Evolutionary conservation across 495 filamentous ascomycete genomes (phyloP).

Genomic region (Cercophora newfieldiana): DNA sequence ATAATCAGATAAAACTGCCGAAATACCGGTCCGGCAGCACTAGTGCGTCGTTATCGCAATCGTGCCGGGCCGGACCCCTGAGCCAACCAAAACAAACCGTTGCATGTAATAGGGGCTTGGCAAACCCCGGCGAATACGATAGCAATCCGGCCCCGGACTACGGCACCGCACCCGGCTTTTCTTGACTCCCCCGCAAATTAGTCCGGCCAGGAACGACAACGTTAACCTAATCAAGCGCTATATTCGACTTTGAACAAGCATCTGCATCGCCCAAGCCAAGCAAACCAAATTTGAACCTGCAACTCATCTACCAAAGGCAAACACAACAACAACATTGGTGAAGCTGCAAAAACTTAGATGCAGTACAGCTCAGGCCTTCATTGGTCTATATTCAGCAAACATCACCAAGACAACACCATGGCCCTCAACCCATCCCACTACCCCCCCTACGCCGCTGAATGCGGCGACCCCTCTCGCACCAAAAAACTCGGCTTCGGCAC

Average conservation of each 20-base stretch:
- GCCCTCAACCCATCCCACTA: background rate
- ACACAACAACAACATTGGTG: background rate
- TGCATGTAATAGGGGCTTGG: background rate
- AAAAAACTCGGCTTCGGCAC: slow-evolving; percentile 1
- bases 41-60: background rate
- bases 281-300: too few species aligned
- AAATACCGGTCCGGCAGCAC: background rate
- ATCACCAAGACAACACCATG: background rate
- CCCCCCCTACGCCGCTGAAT: background rate
- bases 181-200: too few species aligned
- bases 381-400: too few species aligned
- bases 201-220: too few species aligned
- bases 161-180: too few species aligned
- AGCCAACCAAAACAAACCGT: background rate
- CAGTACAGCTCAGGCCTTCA: too few species aligned
- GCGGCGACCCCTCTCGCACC: background rate
- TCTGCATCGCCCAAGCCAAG: too few species aligned
- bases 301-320: too few species aligned
- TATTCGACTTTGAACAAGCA: too few species aligned
- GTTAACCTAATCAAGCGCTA: too few species aligned
- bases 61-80: background rate
- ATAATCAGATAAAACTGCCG: background rate
- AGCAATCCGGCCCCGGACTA: background rate
- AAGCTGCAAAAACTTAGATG: background rate
- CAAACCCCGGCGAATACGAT: background rate